These are phyloP conservation scores for Backusella parvicylindrica DNA, from an alignment of 192 early-diverging fungal genomes.

Conservation along the genomic window DNA sequence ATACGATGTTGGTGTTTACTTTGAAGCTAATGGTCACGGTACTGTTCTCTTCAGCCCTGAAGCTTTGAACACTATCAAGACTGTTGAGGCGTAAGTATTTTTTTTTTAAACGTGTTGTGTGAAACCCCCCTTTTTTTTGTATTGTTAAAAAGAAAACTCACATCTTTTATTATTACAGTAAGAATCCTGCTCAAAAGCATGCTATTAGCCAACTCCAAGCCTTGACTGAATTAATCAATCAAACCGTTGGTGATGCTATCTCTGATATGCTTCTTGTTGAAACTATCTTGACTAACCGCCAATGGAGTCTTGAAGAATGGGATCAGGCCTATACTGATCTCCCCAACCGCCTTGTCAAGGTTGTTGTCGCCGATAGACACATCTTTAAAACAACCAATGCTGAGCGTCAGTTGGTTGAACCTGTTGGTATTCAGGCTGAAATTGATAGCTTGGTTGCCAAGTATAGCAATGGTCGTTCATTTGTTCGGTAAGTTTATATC, in stretches of 20 bases:
- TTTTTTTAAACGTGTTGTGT: background rate
- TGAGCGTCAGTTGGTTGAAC: conserved; percentile 86
- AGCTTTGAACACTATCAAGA: conserved; percentile 74
- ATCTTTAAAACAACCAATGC: conserved; percentile 97
- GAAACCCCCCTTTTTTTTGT: background rate
- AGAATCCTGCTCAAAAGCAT: conserved; percentile 69
- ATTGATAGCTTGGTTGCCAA: conserved; percentile 84
- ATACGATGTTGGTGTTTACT: conserved; percentile 98
- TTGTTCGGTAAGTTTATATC: conserved; percentile 67
- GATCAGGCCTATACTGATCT: conserved; percentile 92
- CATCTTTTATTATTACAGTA: conserved; percentile 29
- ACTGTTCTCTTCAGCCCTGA: conserved; percentile 91
- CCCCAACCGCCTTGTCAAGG: conserved; percentile 94
- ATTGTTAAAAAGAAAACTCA: background rate
- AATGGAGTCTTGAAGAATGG: conserved; percentile 85
- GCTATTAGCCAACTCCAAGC: conserved; percentile 79
- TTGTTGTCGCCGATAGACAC: conserved; percentile 80
- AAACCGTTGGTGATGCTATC: conserved; percentile 97
- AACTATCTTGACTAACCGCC: conserved; percentile 80
- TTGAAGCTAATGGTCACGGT: conserved; percentile 99
- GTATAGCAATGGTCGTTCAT: conserved; percentile 84
- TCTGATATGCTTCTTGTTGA: conserved; percentile 97
- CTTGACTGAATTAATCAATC: conserved; percentile 95
- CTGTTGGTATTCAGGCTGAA: conserved; percentile 80
- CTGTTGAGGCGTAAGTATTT: conserved; percentile 54